Evolutionary conservation across 2,329 filamentous ascomycete species (phyloP).

Genomic region (Ophiosphaerella narmari): DNA sequence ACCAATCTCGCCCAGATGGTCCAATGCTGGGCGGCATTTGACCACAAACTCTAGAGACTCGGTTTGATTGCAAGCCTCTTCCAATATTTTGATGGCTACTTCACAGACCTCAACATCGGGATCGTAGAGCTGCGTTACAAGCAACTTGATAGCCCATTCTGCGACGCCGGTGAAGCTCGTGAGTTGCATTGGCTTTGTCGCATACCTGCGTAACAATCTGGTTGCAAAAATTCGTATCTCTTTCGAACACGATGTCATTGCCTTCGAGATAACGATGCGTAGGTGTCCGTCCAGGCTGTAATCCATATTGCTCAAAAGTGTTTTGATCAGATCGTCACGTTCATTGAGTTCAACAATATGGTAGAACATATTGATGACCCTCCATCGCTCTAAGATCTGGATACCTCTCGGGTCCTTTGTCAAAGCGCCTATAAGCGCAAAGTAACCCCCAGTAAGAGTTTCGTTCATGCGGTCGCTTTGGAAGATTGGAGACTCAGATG

Average conservation of each 20-base stretch:
- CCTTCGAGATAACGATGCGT: slow-evolving; percentile 89
- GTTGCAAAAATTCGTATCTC: slow-evolving; percentile 90
- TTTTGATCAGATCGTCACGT: slow-evolving; percentile 87
- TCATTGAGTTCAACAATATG: slow-evolving; percentile 92
- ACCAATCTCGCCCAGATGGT: slow-evolving; percentile 95
- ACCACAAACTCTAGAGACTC: slow-evolving; percentile 93
- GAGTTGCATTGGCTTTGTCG: slow-evolving; percentile 61
- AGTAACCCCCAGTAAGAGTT: slow-evolving; percentile 90
- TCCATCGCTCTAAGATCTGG: slow-evolving; percentile 91
- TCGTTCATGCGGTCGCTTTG: slow-evolving; percentile 82
- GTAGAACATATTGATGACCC: slow-evolving; percentile 99
- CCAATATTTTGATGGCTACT: slow-evolving; percentile 93
- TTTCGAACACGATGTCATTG: slow-evolving; percentile 87
- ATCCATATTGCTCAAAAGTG: slow-evolving; percentile 88
- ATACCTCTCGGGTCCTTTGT: slow-evolving; percentile 83
- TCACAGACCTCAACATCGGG: slow-evolving; percentile 96
- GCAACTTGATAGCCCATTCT: slow-evolving; percentile 92
- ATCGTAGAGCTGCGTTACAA: slow-evolving; percentile 98
- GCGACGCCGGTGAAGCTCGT: slow-evolving; percentile 63
- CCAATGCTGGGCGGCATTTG: slow-evolving; percentile 89
- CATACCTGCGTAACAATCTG: slow-evolving; percentile 84
- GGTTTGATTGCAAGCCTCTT: slow-evolving; percentile 94
- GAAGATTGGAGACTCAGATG: slow-evolving; percentile 86
- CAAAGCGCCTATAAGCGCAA: slow-evolving; percentile 85
- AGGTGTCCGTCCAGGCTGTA: slow-evolving; percentile 85